Percentiles rank a stretch among this genome's conserved stretches.
phyloP scores from a whole-genome alignment of 768 basidiomycete genomes.

The Baorangia bicolor region DNA sequence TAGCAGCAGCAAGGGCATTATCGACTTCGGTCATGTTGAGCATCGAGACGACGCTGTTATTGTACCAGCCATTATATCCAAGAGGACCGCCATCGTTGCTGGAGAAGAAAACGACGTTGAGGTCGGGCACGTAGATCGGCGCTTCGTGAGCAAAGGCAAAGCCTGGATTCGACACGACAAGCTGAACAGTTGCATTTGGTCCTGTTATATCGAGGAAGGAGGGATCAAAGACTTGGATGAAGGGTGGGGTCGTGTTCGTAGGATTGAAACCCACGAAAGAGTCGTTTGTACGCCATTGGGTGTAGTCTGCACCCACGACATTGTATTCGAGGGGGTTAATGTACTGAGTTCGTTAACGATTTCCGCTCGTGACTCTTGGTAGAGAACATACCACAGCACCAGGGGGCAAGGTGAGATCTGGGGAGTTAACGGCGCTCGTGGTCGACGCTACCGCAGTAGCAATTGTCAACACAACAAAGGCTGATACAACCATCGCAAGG shows the following conservation, averaged over 20 bases:
- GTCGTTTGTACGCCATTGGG: conserved; percentile 35
- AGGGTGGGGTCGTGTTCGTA: conserved; percentile 53
- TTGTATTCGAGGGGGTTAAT: conserved; percentile 51
- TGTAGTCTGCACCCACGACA: conserved; percentile 46
- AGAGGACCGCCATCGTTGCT: conserved; percentile 68
- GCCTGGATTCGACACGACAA: conserved; percentile 59
- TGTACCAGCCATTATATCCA: conserved; percentile 61
- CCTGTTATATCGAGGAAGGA: too few species aligned
- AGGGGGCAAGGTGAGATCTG: conserved; percentile 12
- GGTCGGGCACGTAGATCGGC: conserved; percentile 60
- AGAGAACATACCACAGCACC: conserved; percentile 22
- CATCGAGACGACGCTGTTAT: conserved; percentile 62
- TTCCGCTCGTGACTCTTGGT: background rate
- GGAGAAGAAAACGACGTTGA: conserved; percentile 70
- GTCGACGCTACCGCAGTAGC: background rate
- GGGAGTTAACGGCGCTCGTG: background rate
- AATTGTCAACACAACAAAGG: conserved; percentile 5
- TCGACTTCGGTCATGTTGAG: conserved; percentile 60
- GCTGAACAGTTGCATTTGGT: too few species aligned
- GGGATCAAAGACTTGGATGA: conserved; percentile 56
- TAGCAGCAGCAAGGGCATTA: conserved; percentile 36
- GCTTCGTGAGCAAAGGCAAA: conserved; percentile 82
- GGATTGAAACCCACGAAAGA: conserved; percentile 56
- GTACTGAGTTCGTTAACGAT: conserved; percentile 34
- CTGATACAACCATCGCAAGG: background rate